Percentiles rank a stretch among this genome's conserved stretches.
Conservation (phyloP, 345 rosid species). For the Ceriops tagal region DNA sequence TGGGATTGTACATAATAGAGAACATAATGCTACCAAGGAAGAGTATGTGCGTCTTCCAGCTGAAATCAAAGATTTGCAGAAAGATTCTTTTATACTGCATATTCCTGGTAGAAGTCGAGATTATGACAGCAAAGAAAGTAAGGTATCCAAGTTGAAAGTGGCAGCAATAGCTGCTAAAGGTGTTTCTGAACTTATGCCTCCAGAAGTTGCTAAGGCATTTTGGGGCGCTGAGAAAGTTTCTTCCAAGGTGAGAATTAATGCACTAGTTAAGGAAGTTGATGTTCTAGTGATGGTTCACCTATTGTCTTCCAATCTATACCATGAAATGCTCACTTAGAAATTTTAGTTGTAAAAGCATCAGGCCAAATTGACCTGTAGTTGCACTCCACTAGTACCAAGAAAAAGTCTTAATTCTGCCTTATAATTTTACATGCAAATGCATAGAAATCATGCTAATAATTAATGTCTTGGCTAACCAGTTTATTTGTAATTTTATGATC, state of each 20-base stretch:
- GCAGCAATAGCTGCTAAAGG: conserved; percentile 81
- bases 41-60: conserved; percentile 76
- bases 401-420: neutral
- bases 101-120: conserved; percentile 54
- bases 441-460: neutral
- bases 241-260: conserved; percentile 57
- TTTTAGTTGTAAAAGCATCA: too few relatives aligned
- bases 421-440: conserved; percentile 3
- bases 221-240: conserved; percentile 72
- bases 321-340: too few relatives aligned
- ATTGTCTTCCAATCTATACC: neutral
- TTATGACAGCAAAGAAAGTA: conserved; percentile 38
- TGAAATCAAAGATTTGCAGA: conserved; percentile 54
- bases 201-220: conserved; percentile 82
- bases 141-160: conserved; percentile 54
- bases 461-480: neutral
- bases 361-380: too few relatives aligned
- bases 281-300: conserved; percentile 4
- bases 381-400: neutral
- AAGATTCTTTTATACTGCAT: conserved; percentile 74
- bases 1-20: conserved; percentile 75
- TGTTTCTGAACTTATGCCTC: conserved; percentile 86
- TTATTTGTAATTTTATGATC: neutral
- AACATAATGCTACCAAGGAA: conserved; percentile 58
- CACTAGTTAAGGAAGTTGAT: conserved; percentile 10